Conservation (phyloP, 352 stramenopile species). For the Globisporangium abappressorium region DNA sequence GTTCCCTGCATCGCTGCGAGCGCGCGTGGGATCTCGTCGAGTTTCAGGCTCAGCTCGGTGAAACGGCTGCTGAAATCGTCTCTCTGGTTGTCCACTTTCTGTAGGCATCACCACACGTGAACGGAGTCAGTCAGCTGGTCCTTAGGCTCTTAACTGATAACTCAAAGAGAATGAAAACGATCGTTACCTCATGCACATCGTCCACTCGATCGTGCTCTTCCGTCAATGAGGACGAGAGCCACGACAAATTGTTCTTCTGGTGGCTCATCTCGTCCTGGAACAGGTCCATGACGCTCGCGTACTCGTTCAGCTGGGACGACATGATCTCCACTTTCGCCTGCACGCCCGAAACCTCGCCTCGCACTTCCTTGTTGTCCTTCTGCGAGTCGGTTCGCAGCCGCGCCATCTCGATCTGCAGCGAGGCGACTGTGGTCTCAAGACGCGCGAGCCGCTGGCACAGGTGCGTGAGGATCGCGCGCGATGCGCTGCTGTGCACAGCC, state of each 20-base stretch:
- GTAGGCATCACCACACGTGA: not conserved
- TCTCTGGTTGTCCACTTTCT: conserved; percentile 73
- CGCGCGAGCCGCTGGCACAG: conserved; percentile 55
- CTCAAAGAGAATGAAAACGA: not conserved
- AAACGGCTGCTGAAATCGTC: conserved; percentile 64
- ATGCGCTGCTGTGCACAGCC: conserved; percentile 43
- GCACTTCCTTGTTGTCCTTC: conserved; percentile 40
- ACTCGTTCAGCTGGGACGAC: conserved; percentile 51
- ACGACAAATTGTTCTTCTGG: conserved; percentile 42
- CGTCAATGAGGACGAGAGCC: conserved; percentile 45
- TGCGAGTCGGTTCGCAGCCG: conserved; percentile 36
- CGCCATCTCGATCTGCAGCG: conserved; percentile 42
- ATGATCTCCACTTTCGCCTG: conserved; percentile 45
- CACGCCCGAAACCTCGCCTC: conserved; percentile 44
- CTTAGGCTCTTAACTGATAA: not conserved
- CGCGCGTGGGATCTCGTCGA: conserved; percentile 54
- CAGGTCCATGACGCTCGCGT: conserved; percentile 52
- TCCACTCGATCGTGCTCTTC: conserved; percentile 46
- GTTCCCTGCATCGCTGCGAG: conserved; percentile 45
- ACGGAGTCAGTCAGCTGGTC: not conserved
- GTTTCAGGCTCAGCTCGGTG: conserved; percentile 55
- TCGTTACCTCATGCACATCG: conserved; percentile 45
- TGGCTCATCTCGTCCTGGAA: conserved; percentile 67
- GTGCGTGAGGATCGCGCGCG: conserved; percentile 58
- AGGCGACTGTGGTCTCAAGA: conserved; percentile 42